Base-by-base conservation (phyloP, 768 basidiomycete genomes). In the Pulveroboletus ravenelii region DNA sequence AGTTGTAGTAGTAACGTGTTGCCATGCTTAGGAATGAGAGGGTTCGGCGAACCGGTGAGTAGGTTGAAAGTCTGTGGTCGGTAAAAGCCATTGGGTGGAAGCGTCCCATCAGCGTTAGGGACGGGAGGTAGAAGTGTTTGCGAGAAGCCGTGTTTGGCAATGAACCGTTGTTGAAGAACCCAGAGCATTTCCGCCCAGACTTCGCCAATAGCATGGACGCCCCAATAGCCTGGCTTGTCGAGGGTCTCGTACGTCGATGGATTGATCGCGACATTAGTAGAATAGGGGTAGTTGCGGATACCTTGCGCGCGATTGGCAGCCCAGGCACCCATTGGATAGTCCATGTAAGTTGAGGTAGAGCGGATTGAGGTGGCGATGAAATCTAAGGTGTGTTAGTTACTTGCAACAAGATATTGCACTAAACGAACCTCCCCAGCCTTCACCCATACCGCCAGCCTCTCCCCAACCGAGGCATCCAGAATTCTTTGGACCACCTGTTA, bases 361-460 rank as follows among this genome's bases (percentile, higher is more conserved):
- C 93, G 82, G 63, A 93, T 87, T 0, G 81, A 81, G 0, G 93
- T 97, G 6, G 93, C 94, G 44, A 96, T 71, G 73, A 85, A 93
- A 60, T 93, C 89, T 75, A 42, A 29, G 10, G 20, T 3, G 37
- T 1, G 17, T 60, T 9, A 48, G 44, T 38, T 27, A 20, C 14
- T 5, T 40, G 45, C 6, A 50, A 9, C 5, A 43, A 23, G 12
- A 9, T 3, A 9, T 38, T 0, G 48, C 12, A 18, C 5, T 14
- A 3, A 20, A 68, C 73, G 40, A 49, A 78, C 81, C 84, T 55
- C 93, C 93, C 93, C 93, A 96, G 13, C 93, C 93, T 71, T 96
- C 93, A 57, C 94, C 94, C 94, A 97, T 97, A 23, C 93, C 95
- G 35, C 95, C 95, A 25, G 84, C 78, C 73, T 98, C 93, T 45